Evolutionary conservation across 306 rosid genomes (phyloP).

Genomic region (Sicyos edulis): DNA sequence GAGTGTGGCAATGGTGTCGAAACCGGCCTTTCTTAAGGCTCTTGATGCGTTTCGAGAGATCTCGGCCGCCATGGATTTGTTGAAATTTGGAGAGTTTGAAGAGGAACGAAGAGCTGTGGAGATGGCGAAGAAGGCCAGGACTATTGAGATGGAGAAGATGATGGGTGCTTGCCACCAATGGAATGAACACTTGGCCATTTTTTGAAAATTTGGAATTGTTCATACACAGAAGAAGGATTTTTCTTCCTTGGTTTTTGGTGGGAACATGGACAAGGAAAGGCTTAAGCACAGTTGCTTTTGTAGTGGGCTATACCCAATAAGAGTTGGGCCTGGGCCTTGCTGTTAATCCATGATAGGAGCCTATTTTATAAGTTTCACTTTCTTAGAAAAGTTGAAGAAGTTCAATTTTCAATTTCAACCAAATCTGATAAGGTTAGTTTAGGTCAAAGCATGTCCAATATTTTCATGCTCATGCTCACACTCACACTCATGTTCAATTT

Average conservation of each 20-base stretch:
- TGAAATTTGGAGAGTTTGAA: slow-evolving; percentile 28
- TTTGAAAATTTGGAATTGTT: background rate
- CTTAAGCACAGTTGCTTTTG: background rate
- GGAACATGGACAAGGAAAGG: background rate
- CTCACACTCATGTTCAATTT: too few relatives aligned
- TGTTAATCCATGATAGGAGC: background rate
- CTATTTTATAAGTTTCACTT: background rate
- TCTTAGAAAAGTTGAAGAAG: too few relatives aligned
- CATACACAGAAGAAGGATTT: too few relatives aligned
- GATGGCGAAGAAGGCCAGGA: slow-evolving; percentile 47
- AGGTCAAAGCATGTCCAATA: too few relatives aligned
- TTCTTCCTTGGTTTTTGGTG: background rate
- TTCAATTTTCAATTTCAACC: too few relatives aligned
- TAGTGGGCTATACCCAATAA: background rate
- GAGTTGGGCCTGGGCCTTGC: background rate
- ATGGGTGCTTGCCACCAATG: slow-evolving; percentile 39
- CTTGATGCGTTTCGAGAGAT: slow-evolving; percentile 40
- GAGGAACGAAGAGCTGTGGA: slow-evolving; percentile 32
- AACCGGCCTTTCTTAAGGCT: slow-evolving; percentile 48
- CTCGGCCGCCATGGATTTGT: slow-evolving; percentile 21
- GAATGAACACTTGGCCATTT: slow-evolving; percentile 49
- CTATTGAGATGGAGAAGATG: slow-evolving; percentile 32
- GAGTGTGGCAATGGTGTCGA: slow-evolving; percentile 48
- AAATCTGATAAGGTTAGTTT: too few relatives aligned
- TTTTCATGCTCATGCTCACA: too few relatives aligned